Percentiles rank a stretch among this genome's conserved stretches.
Evolutionary conservation across 225 moss, liverwort and hornwort genomes (phyloP).

Genomic region (Antitrichia curtipendula): DNA sequence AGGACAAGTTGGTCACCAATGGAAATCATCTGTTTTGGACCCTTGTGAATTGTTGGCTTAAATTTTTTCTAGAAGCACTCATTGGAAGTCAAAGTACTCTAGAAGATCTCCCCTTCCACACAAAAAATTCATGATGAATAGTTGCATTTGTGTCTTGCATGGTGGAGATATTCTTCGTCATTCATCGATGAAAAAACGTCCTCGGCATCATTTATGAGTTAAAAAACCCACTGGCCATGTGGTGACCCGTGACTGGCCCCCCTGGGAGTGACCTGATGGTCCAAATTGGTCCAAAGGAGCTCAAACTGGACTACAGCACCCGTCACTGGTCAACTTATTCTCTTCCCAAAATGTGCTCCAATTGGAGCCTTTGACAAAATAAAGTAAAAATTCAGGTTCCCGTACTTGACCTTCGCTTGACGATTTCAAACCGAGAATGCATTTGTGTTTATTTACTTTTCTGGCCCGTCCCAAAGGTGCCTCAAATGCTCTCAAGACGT

Average conservation of each 20-base stretch:
- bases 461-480: no score
- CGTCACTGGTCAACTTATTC: not conserved
- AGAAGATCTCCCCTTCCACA: no score
- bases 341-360: not conserved
- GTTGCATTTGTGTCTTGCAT: no score
- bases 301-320: not conserved
- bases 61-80: no score
- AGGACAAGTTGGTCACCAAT: no score
- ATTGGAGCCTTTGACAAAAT: not conserved
- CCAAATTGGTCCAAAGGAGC: not conserved
- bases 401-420: not conserved
- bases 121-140: no score
- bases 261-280: not conserved
- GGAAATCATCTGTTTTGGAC: no score
- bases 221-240: not conserved
- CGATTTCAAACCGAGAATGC: not conserved
- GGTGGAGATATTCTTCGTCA: no score
- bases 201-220: no score
- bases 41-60: no score
- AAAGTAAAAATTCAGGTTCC: not conserved
- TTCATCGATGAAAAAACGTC: no score
- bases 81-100: no score
- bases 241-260: not conserved
- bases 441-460: not conserved
- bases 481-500: not conserved